phyloP scores from a whole-genome alignment of 169 alveolate species.

The Blepharisma undulans region DNA sequence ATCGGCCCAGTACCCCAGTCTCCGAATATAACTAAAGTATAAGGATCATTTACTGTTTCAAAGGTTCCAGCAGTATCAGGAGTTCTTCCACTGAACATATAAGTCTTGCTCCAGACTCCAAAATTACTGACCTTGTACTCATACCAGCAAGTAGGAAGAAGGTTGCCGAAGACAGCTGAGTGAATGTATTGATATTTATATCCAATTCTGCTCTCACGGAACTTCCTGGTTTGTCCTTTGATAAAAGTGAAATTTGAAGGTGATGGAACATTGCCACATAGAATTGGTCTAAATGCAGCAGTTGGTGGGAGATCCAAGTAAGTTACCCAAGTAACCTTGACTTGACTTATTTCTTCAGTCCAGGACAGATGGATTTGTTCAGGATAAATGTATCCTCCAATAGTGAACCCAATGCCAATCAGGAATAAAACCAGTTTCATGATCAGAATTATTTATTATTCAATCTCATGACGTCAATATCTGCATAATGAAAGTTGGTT shows the following conservation, averaged over 20 bases:
- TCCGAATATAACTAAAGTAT: neutral
- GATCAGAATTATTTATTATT: neutral
- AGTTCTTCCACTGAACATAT: conserved; percentile 31
- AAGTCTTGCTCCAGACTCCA: neutral
- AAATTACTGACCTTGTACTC: conserved; percentile 22
- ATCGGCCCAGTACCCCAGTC: conserved; percentile 10
- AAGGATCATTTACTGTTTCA: neutral
- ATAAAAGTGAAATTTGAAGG: neutral
- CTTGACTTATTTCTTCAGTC: neutral
- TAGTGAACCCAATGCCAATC: neutral
- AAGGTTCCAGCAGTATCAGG: neutral
- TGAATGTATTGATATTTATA: neutral
- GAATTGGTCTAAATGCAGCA: neutral
- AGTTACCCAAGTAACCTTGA: neutral
- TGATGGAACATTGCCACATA: neutral
- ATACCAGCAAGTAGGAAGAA: neutral
- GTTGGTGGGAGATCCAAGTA: neutral
- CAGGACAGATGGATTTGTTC: conserved; percentile 17
- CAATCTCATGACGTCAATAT: neutral
- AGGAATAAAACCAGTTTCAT: neutral
- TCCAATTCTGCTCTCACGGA: neutral
- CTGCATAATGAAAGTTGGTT: neutral
- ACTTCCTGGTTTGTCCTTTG: neutral
- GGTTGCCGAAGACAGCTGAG: neutral
- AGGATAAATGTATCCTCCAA: conserved; percentile 8